Conservation (phyloP, 345 rosid species). For the Citropsis articulata region DNA sequence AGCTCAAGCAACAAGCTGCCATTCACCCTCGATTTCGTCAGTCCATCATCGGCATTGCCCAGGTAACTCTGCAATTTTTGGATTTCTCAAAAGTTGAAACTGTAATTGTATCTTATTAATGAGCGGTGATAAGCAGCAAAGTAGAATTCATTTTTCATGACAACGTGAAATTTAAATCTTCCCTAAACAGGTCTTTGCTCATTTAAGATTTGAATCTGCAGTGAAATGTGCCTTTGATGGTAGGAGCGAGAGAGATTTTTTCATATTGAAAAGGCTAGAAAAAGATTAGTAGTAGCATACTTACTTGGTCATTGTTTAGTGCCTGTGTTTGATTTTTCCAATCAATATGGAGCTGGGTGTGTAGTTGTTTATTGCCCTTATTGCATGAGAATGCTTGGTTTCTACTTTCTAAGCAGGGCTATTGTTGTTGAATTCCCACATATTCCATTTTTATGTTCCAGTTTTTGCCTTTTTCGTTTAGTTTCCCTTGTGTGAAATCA, state of each 20-base stretch:
- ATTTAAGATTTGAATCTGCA: background rate
- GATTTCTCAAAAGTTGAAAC: background rate
- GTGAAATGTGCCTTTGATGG: background rate
- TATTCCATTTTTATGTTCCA: background rate
- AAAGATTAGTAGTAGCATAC: background rate
- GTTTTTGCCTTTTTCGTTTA: background rate
- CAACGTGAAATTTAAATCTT: background rate
- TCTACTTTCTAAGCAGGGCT: background rate
- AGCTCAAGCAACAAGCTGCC: slow-evolving; percentile 80
- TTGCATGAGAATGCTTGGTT: background rate
- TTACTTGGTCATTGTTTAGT: background rate
- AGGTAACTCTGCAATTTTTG: slow-evolving; percentile 37
- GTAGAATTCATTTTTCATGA: background rate
- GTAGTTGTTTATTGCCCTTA: background rate
- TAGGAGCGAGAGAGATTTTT: background rate
- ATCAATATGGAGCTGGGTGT: background rate
- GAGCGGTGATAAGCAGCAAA: background rate
- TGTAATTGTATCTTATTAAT: background rate
- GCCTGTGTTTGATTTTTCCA: background rate
- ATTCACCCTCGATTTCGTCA: slow-evolving; percentile 74
- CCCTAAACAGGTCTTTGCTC: background rate
- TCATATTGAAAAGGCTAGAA: background rate
- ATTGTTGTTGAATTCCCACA: background rate
- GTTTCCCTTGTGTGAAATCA: background rate
- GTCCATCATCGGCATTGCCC: slow-evolving; percentile 64